Evolutionary conservation across 148 eudicot species (phyloP).

Genomic region (Tetragonia tetragonoides): DNA sequence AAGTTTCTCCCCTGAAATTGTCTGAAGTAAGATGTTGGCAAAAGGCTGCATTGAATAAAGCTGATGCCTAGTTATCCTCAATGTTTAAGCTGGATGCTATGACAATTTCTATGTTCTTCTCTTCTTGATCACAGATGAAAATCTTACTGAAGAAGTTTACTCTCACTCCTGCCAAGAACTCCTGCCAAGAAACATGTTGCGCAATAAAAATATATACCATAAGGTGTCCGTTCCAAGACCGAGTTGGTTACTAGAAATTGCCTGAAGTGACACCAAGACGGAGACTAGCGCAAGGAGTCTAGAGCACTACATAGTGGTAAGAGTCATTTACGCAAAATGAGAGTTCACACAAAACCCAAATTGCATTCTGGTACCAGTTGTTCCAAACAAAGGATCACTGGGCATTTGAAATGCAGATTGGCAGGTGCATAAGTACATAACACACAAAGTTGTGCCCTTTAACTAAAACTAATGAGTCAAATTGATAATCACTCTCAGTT

Average conservation of each 20-base stretch:
- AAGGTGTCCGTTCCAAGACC: not conserved
- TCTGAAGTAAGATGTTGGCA: not conserved
- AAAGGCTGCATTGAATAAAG: constrained; percentile 13
- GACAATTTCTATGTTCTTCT: not conserved
- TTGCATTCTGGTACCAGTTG: not conserved
- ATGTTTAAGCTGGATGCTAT: constrained; percentile 5
- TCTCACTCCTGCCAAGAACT: constrained; percentile 12
- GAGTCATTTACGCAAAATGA: not conserved
- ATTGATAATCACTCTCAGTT: not conserved
- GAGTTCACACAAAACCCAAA: not conserved
- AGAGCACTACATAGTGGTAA: not conserved
- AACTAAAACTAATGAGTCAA: not conserved
- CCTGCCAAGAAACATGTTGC: not conserved
- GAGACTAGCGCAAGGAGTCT: not conserved
- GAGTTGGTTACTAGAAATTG: not conserved
- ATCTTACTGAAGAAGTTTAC: not conserved
- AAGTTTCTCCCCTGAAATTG: constrained; percentile 1
- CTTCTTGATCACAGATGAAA: not conserved
- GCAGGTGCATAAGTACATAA: not conserved
- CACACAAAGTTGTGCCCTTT: not conserved
- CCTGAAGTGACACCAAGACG: not conserved
- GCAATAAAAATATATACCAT: not conserved
- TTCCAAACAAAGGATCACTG: not conserved
- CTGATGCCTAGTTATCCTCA: not conserved
- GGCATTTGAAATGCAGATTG: not conserved